These are phyloP conservation scores for Chaetomiaceae sp. DNA, from an alignment of 2,329 filamentous ascomycete genomes.

Conservation along the genomic window DNA sequence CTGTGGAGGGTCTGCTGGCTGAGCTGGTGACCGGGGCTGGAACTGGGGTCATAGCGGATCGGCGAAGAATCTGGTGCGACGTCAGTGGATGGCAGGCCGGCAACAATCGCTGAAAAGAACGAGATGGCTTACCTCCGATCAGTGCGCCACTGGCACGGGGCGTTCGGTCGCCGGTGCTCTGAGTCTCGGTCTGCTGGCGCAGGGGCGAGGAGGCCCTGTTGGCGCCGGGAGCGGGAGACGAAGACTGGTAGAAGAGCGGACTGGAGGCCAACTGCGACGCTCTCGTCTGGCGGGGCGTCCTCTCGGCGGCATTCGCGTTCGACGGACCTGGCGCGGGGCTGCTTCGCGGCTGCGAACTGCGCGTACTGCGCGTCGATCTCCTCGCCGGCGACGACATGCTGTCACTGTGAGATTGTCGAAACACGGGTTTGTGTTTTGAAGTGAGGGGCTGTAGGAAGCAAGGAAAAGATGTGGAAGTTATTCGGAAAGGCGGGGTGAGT, in stretches of 20 bases:
- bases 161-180: constrained; percentile 59
- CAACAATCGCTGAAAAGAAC: no score
- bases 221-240: constrained; percentile 34
- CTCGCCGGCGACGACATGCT: constrained; percentile 58
- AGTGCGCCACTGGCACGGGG: constrained; percentile 58
- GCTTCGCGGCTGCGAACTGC: constrained; percentile 28
- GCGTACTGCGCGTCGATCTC: constrained; percentile 47
- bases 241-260: constrained; percentile 66
- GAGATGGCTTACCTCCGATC: constrained; percentile 53
- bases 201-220: constrained; percentile 45
- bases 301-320: constrained; percentile 20
- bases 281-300: constrained; percentile 42
- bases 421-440: not conserved
- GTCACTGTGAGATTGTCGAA: no score
- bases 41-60: constrained; percentile 84
- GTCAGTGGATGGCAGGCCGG: not conserved
- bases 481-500: not conserved
- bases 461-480: not conserved
- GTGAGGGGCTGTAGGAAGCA: not conserved
- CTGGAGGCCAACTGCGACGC: constrained; percentile 61
- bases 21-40: constrained; percentile 64
- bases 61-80: constrained; percentile 72
- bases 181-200: constrained; percentile 52
- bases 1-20: constrained; percentile 64
- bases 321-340: constrained; percentile 29